A percentile compares a stretch with the other conserved stretches of the same genome.
phyloP scores from a whole-genome alignment of 208 protist genomes.

The Acanthamoeba quina region DNA sequence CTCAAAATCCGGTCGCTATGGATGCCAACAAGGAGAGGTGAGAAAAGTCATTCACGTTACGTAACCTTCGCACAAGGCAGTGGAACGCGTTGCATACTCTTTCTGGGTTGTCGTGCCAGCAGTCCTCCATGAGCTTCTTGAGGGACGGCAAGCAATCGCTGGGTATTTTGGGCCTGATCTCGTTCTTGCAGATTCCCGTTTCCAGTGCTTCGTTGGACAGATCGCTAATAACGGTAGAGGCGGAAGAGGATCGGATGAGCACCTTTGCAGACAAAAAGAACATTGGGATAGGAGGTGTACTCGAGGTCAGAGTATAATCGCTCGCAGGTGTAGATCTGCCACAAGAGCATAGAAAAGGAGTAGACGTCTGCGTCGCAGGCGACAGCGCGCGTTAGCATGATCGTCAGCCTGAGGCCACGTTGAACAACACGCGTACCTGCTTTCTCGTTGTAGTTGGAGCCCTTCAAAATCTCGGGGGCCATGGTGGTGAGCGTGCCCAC shows the following conservation, averaged over 20 bases:
- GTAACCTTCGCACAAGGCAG: no score
- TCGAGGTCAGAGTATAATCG: constrained; percentile 33
- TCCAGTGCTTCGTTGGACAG: constrained; percentile 76
- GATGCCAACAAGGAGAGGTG: no score
- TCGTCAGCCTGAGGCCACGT: not conserved
- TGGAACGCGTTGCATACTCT: not conserved
- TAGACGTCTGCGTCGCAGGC: constrained; percentile 80
- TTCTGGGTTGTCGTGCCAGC: constrained; percentile 75
- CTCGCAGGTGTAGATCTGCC: constrained; percentile 83
- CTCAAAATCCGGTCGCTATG: constrained; percentile 67
- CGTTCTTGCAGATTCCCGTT: constrained; percentile 77
- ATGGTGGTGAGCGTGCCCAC: constrained; percentile 84
- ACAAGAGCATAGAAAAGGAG: constrained; percentile 86
- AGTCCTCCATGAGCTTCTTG: constrained; percentile 77
- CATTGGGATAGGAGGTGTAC: not conserved
- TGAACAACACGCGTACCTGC: constrained; percentile 49
- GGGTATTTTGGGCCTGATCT: constrained; percentile 78
- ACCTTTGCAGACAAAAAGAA: not conserved
- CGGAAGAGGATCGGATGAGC: not conserved
- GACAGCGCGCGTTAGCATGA: not conserved
- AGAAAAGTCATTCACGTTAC: no score
- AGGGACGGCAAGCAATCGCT: constrained; percentile 74
- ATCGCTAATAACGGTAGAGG: constrained; percentile 78
- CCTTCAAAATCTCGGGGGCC: constrained; percentile 86
- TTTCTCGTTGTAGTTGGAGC: constrained; percentile 82